Conservation (phyloP, 257 asterid genomes). For the Nicotiana obtusifolia region DNA sequence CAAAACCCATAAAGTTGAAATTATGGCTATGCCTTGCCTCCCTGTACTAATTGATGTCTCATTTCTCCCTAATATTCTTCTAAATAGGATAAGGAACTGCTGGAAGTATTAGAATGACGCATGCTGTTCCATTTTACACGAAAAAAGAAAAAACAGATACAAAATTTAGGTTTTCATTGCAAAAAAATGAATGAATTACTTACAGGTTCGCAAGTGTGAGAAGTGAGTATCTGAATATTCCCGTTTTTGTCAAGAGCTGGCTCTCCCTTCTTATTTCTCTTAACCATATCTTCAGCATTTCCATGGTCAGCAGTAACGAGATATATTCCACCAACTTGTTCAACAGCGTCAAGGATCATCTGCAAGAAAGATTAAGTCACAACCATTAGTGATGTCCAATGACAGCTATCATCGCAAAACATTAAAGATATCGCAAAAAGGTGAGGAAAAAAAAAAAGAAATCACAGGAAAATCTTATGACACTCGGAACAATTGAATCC, state of each 20-base stretch:
- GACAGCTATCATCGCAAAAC: neutral
- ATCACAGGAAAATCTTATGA: neutral
- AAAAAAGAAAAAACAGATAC: neutral
- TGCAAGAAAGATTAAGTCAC: slow-evolving; percentile 11
- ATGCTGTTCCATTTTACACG: neutral
- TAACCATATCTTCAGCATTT: slow-evolving; percentile 98
- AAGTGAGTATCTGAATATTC: slow-evolving; percentile 74
- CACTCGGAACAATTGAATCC: neutral
- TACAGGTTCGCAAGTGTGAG: slow-evolving; percentile 91
- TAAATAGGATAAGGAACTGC: neutral
- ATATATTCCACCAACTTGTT: slow-evolving; percentile 89
- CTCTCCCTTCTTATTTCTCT: slow-evolving; percentile 94
- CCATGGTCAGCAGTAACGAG: slow-evolving; percentile 99
- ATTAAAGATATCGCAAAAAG: neutral
- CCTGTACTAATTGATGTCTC: neutral
- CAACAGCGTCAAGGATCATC: slow-evolving; percentile 88
- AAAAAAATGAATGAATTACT: slow-evolving; percentile 21
- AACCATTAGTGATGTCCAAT: neutral
- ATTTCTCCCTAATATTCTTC: neutral
- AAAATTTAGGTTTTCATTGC: neutral
- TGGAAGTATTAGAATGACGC: neutral
- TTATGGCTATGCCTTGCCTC: neutral
- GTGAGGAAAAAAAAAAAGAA: neutral
- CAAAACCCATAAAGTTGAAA: too few relatives aligned
- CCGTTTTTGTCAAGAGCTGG: slow-evolving; percentile 89